Base-by-base conservation (phyloP, 2,329 filamentous ascomycete species). In the Penicillium thymicola region DNA sequence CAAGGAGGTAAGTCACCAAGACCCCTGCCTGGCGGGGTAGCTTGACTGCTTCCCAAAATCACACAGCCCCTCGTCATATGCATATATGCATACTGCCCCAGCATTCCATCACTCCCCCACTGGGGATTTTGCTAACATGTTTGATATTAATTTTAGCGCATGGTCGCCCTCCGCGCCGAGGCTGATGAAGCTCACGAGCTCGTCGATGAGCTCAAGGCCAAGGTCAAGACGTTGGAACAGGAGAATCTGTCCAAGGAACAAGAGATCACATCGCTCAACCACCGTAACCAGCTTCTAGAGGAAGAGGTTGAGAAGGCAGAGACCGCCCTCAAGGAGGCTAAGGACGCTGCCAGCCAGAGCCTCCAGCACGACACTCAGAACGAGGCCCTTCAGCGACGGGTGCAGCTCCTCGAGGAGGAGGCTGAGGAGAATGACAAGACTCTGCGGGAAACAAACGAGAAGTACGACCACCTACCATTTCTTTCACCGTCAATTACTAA, bases 321-420 rank as follows among this genome's bases (percentile, higher is more conserved):
- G 82, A 78, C 79, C 63, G 80, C 82, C 69, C 84, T 96, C 76
- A 90, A 91, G 80, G 90, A 95, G 67, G 85, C 88, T 76, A 99
- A 99, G 85, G 88, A 88, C 73, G 81, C 87, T 64, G 90, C 90
- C 72, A 89, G 89, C 74, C 89, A 93, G 78, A 89, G 89, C 73
- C 81, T 86, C 77, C 83, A 90, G 81, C 86, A 92, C 75, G 89
- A 90, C 74, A 90, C 88, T 73, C 90, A 96, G 79, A 94, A 93
- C 78, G 94, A 99, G 81, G 85, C 88, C 69, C 84, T 99, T 67
- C 89, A 91, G 81, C 86, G 94, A 79, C 90, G 91, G 81, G 83
- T 97, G 74, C 91, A 97, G 82, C 83, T 99, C 67, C 87, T 99
- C 68, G 94, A 99, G 82, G 93, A 97, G 80, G 94, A 99, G 82